phyloP scores from a whole-genome alignment of 2,329 filamentous ascomycete species.

The Aplosporella prunicola region DNA sequence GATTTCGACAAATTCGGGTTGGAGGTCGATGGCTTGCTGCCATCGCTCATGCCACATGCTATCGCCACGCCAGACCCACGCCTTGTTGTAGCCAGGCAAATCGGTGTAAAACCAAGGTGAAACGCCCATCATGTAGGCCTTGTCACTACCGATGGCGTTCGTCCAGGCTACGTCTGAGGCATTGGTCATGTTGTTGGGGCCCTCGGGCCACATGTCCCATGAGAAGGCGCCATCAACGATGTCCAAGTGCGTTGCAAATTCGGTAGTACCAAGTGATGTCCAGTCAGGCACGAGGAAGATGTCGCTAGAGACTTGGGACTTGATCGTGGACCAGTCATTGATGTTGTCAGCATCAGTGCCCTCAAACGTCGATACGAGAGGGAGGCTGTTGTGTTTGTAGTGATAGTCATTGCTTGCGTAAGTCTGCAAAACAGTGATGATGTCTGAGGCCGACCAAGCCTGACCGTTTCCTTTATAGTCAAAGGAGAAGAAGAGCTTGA shows the following conservation, averaged over 20 bases:
- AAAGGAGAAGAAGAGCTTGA: constrained; percentile 36
- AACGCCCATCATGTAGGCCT: constrained; percentile 38
- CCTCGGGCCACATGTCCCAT: constrained; percentile 43
- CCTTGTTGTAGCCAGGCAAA: constrained; percentile 47
- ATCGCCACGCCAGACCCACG: constrained; percentile 56
- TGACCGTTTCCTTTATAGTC: constrained; percentile 22
- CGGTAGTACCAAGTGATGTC: constrained; percentile 31
- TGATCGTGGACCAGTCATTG: constrained; percentile 38
- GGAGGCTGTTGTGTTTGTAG: constrained; percentile 26
- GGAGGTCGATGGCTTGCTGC: constrained; percentile 13
- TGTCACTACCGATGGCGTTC: constrained; percentile 20
- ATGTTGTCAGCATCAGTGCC: constrained; percentile 30
- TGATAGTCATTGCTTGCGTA: constrained; percentile 40
- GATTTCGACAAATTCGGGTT: constrained; percentile 44
- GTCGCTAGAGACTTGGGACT: constrained; percentile 14
- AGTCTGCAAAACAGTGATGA: constrained; percentile 14
- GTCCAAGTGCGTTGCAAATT: constrained; percentile 26
- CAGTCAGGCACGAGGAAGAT: constrained; percentile 34
- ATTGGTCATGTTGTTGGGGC: constrained; percentile 42
- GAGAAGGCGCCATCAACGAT: constrained; percentile 40
- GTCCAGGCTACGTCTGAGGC: constrained; percentile 33
- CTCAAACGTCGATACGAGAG: constrained; percentile 48
- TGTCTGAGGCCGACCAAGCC: constrained; percentile 10
- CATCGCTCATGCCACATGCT: constrained; percentile 47
- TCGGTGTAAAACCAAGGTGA: constrained; percentile 49